These are phyloP conservation scores for Cryptomeria japonica DNA, from an alignment of 75 land plant species.

Conservation along the genomic window DNA sequence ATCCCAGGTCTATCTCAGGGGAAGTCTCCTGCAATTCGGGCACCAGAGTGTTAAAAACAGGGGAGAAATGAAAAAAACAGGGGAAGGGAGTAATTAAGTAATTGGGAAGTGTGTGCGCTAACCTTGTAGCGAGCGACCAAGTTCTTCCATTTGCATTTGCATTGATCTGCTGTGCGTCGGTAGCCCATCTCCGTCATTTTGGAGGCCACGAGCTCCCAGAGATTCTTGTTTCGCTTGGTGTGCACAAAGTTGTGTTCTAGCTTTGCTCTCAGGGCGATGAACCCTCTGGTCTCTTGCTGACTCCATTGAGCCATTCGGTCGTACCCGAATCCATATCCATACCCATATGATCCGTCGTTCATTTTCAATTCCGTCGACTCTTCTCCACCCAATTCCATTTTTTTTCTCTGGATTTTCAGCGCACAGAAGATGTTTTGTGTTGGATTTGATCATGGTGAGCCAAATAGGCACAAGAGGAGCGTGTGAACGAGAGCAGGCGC, in stretches of 20 bases:
- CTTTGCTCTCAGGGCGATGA: constrained; percentile 67
- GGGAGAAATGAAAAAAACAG: not conserved
- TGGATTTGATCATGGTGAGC: too few relatives aligned
- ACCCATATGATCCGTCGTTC: not conserved
- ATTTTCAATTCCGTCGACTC: not conserved
- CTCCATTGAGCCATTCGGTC: constrained; percentile 57
- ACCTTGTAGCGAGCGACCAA: constrained; percentile 89
- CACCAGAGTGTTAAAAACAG: too few relatives aligned
- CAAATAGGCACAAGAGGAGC: too few relatives aligned
- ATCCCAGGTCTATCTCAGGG: constrained; percentile 46
- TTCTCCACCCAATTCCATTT: not conserved
- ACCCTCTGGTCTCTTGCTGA: constrained; percentile 63
- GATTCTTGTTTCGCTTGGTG: constrained; percentile 65
- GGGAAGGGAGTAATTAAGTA: too few relatives aligned
- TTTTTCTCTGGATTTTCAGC: not conserved
- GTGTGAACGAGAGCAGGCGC: too few relatives aligned
- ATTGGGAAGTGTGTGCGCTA: too few relatives aligned
- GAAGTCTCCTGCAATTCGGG: not conserved
- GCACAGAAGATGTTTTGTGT: too few relatives aligned
- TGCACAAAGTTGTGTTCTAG: constrained; percentile 57
- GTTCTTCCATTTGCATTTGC: constrained; percentile 96
- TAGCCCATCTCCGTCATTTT: constrained; percentile 71
- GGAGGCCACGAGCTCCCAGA: constrained; percentile 69
- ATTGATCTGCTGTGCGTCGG: constrained; percentile 70
- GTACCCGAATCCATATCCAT: not conserved